Evolutionary conservation across 2,329 filamentous ascomycete species (phyloP).

Genomic region (Davidsoniella australis): DNA sequence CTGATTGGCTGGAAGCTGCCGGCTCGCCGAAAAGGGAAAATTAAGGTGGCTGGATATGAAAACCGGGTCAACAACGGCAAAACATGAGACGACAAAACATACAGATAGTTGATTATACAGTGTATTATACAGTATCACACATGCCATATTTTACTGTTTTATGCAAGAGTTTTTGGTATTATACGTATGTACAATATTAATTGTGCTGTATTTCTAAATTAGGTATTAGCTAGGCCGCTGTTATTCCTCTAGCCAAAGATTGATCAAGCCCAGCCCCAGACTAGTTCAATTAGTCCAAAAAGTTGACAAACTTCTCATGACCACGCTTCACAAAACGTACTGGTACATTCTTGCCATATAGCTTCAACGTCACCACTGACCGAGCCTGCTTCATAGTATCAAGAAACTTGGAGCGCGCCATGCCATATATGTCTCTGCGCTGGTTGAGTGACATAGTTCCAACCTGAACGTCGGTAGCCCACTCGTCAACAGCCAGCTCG

Average conservation of each 20-base stretch:
- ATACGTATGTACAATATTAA: too few relatives aligned
- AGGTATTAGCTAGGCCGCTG: too few relatives aligned
- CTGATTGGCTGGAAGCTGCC: too few relatives aligned
- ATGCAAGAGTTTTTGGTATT: too few relatives aligned
- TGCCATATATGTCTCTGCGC: slow-evolving; percentile 38
- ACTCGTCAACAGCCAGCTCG: slow-evolving; percentile 51
- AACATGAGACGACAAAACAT: too few relatives aligned
- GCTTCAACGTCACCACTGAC: slow-evolving; percentile 55
- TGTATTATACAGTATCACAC: too few relatives aligned
- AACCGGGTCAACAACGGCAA: too few relatives aligned
- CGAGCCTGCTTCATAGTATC: slow-evolving; percentile 36
- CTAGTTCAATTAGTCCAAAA: slow-evolving; percentile 14
- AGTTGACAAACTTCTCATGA: slow-evolving; percentile 45
- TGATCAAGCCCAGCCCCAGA: background rate
- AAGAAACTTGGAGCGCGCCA: slow-evolving; percentile 38
- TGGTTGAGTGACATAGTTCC: slow-evolving; percentile 28
- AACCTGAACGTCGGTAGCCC: slow-evolving; percentile 36
- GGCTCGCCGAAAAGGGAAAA: too few relatives aligned
- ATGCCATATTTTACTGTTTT: too few relatives aligned
- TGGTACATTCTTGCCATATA: slow-evolving; percentile 43
- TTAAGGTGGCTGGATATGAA: too few relatives aligned
- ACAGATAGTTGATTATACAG: too few relatives aligned
- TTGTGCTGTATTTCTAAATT: too few relatives aligned
- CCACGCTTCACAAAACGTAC: slow-evolving; percentile 53
- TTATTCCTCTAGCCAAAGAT: background rate